These are phyloP conservation scores for Quercus glauca DNA, from an alignment of 306 rosid genomes.

Conservation along the genomic window DNA sequence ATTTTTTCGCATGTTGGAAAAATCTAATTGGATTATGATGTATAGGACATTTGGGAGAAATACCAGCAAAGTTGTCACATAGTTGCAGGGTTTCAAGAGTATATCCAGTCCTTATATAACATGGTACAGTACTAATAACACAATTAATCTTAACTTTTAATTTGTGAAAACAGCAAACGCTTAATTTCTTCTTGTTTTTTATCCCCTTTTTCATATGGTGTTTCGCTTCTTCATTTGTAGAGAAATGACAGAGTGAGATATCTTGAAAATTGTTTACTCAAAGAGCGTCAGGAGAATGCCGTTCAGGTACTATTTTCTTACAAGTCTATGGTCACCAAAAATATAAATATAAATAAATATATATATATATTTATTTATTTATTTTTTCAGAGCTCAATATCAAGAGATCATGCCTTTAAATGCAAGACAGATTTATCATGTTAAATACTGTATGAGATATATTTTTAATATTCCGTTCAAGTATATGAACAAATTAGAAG, in stretches of 20 bases:
- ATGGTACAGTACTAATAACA: background rate
- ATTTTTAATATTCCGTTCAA: too few relatives aligned
- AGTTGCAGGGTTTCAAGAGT: slow-evolving; percentile 11
- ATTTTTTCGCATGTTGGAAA: background rate
- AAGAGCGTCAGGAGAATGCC: background rate
- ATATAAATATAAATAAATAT: too few relatives aligned
- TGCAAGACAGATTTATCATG: too few relatives aligned
- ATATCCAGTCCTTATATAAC: background rate
- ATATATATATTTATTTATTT: too few relatives aligned
- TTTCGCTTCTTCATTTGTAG: background rate
- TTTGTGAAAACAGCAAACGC: too few relatives aligned
- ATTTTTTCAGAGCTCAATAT: background rate
- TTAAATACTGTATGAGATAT: too few relatives aligned
- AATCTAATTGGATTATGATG: background rate
- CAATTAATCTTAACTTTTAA: background rate
- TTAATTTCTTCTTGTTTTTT: background rate
- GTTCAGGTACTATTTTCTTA: background rate
- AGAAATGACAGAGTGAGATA: background rate
- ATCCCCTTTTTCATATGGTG: background rate
- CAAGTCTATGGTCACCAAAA: too few relatives aligned
- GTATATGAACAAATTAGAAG: too few relatives aligned
- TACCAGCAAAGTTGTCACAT: background rate
- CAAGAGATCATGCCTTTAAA: background rate
- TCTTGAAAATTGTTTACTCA: background rate
- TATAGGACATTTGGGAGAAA: slow-evolving; percentile 16